Base-by-base conservation (phyloP, 345 rosid genomes). In the Aurinia saxatilis region DNA sequence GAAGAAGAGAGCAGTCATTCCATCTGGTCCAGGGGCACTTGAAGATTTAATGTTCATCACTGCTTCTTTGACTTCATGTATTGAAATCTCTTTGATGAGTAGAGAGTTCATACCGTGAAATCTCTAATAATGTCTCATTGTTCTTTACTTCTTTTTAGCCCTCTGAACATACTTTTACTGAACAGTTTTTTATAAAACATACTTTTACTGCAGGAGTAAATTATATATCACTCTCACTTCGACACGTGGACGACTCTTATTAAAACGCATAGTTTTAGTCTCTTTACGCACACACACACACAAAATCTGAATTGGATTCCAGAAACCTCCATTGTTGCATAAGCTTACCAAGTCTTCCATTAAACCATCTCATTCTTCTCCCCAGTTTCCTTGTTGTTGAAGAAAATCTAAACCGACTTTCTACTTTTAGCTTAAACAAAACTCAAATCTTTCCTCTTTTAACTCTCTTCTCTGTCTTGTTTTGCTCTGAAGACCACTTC, bases 241-340 rank as follows among this genome's bases (percentile, higher is more conserved):
- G 45, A 70, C 68, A 70, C 74, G 68, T 70, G 64, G 63, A 31
- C 15, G 63, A 46, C 58, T 54, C 31, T 8, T 3, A 40, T 8
- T 29, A 42, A 61, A 61, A 53, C 68, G 50, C 21, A 46, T 29
- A 56, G 63, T 54, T 61, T 30, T 30, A 34, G n/a, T n/a, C 46
- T 62, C 42, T 51, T 54, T 46, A 35, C 61, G 61, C 73, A 42
- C 12, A 47, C 51, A 45, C 67, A 35, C 25, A 21, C 25, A 21
- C 2, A 29, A 42, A 52, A 27, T 61, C 37, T 37, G 31, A 42
- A 45, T 36, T 61, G 30, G 45, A 54, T 69, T 42, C 56, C 57
- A 23, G 53, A 47, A 37, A 56, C 39, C 46, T 45, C 35, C 18
- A 46, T 42, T 2, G 46, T 47, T 52, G 29, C 61, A 50, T 59